phyloP scores from a whole-genome alignment of 2,329 filamentous ascomycete species.

The Aspergillus latus region DNA sequence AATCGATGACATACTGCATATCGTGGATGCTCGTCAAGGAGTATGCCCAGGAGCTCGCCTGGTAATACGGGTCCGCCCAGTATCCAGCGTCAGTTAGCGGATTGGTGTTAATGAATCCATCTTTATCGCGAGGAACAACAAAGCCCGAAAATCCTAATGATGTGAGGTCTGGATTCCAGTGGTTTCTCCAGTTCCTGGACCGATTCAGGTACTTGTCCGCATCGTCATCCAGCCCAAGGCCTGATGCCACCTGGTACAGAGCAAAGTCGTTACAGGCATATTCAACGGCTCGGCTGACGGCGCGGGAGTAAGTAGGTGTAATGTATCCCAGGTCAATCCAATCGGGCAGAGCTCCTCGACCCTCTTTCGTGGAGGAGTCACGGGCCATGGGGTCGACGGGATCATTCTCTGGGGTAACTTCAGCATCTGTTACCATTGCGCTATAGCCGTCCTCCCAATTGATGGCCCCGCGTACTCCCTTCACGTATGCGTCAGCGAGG shows the following conservation, averaged over 20 bases:
- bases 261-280: conserved; percentile 70
- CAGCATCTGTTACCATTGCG: conserved; percentile 67
- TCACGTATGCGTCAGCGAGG: conserved; percentile 70
- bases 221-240: conserved; percentile 53
- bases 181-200: conserved; percentile 69
- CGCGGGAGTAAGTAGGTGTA: conserved; percentile 60
- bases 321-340: conserved; percentile 67
- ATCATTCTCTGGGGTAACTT: conserved; percentile 61
- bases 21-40: conserved; percentile 70
- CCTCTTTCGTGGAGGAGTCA: conserved; percentile 65
- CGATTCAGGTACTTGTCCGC: conserved; percentile 61
- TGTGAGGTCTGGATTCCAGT: conserved; percentile 62
- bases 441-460: conserved; percentile 64
- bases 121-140: conserved; percentile 59
- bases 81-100: conserved; percentile 61
- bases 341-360: conserved; percentile 66
- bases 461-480: conserved; percentile 60
- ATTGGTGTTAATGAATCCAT: conserved; percentile 51
- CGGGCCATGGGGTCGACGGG: conserved; percentile 53
- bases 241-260: conserved; percentile 63
- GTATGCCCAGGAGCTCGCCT: conserved; percentile 65
- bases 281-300: conserved; percentile 65
- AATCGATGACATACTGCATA: conserved; percentile 54
- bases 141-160: conserved; percentile 65
- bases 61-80: conserved; percentile 63